Evolutionary conservation across 1,284 basidiomycete genomes (phyloP), one percentile per base, ranked within the genome.

Genomic region (Ustilago lituana): DNA sequence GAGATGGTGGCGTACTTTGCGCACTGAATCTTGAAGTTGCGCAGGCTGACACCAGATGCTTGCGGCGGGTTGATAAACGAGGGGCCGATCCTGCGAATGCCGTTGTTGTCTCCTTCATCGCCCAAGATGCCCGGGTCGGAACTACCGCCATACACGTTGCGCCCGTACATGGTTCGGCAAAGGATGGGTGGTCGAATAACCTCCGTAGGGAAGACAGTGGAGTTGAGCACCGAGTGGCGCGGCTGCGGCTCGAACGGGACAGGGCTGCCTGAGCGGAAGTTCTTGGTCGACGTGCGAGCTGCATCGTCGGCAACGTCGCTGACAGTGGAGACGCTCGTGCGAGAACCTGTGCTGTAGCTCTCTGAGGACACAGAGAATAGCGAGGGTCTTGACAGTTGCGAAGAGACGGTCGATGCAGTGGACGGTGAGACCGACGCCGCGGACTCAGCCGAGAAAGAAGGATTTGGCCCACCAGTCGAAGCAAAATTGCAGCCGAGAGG

Each of bases 1-100:
- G 91, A 93, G 35, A 96, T 86, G 2, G 91, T 91, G 0, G 92
- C 89, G 78, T 93, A 94, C 74, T 94, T 92, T 75, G 87, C 85
- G 85, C 84, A 79, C 83, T 86, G 75, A 20, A 74, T 73, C 49
- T 61, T 62, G 52, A 80, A 81, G 57, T 78, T 79, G 52, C 79
- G 73, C 50, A 79, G 39, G 41, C 73, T 77, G 43, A 79, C 73
- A 6, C 75, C 73, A n/a, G 70, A 52, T 3, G 66, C 63, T 48
- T 77, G 77, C 10, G 29, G 52, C 8, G 76, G 66, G 23, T 49
- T 37, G 41, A 58, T 44, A 32, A 78, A 79, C 9, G 31, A 36
- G 14, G 77, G 50, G 2, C 52, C 54, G 7, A 57, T 52, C 38
- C 71, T 53, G 38, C 52, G 41, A 19, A 45, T 46, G 7, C 57